Base-by-base conservation (phyloP, 176 grass and related monocot species). In the Raddia distichophylla region DNA sequence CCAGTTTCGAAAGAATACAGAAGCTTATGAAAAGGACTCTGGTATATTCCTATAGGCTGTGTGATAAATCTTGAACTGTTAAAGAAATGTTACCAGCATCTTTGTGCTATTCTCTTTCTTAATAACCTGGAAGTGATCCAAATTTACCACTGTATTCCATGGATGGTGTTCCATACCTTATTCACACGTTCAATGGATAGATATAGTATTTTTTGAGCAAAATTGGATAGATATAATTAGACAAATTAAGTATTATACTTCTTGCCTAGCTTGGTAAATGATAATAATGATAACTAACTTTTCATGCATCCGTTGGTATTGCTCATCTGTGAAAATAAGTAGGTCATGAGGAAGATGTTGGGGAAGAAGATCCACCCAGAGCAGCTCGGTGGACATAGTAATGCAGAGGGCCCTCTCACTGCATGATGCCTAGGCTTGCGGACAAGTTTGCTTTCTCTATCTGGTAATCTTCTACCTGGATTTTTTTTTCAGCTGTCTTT, bases 281-380 rank as follows among this genome's bases (percentile, higher is more conserved):
- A 69, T 78, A 32, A 80, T 65, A 15, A 5, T 2, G 5, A 40
- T 53, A 37, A 60, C 63, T 84, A 68, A 91, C 49, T 3, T 86
- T 54, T 17, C 51, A 60, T 47, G 60, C n/a, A 44, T 67, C 35
- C 74, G 35, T 59, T 57, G 64, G n/a, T 71, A 71, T 66, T 79
- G 53, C n/a, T 87, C 49, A 18, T 48, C 74, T 91, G 53, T 88
- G 74, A 37, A 72, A 94, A 87, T 85, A 91, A 84, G 83, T 89
- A 98, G 95, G 90, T 80, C 84, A 69, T 95, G 74, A 98, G 67
- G 88, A 98, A 91, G 81, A 95, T 98, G 90, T 54, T 98, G 70
- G 91, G 93, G 76, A 95, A 95, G 90, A 98, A 95, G 78, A 98
- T 98, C 59, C 92, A 98, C 78, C 95, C 92, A 10, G 95, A 91